Evolutionary conservation across 176 grass and related monocot genomes (phyloP), one percentile per base, ranked within the genome.

Genomic region (Bonia amplexicaulis): DNA sequence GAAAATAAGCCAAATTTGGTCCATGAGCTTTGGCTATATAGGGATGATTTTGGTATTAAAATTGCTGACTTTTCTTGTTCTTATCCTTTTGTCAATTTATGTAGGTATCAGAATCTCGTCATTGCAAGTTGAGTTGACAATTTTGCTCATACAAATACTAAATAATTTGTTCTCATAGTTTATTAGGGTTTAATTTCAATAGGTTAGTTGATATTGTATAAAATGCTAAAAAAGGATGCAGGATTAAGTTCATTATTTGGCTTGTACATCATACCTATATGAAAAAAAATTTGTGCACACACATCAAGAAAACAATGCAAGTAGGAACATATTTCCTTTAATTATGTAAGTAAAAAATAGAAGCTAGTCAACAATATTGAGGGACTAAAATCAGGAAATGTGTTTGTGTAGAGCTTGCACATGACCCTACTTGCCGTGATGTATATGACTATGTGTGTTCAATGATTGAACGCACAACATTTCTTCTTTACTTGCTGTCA

Each of bases 401-500:
- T 62, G 7, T 66, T 17, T 60, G 54, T 49, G 6, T 69, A 69
- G 63, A 74, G 20, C 57, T 66, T 73, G 45, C 54, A 71, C 10
- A 57, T 76, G 55, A 31, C 71, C 64, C 22, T 59, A 54, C 55
- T 76, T 54, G 5, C 46, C n/a, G 26, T 62, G 65, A 88, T 47
- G 40, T 64, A 80, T 76, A 81, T 59, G 67, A 61, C 33, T 72
- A 53, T 13, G 58, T 58, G 35, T 73, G 75, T 85, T 74, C 68
- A 89, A 74, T 85, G 22, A 42, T 85, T 85, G 76, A 60, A 78
- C 19, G 69, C 75, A 73, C 60, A 57, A 25, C 25, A 26, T 17
- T 73, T 69, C 57, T 73, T 68, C 35, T 89, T 89, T 66, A 73
- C 74, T 40, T 73, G 48, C 37, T 84, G 25, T 66, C 74, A 73